These are phyloP conservation scores for Brassica juncea DNA, from an alignment of 345 rosid species.

Conservation along the genomic window DNA sequence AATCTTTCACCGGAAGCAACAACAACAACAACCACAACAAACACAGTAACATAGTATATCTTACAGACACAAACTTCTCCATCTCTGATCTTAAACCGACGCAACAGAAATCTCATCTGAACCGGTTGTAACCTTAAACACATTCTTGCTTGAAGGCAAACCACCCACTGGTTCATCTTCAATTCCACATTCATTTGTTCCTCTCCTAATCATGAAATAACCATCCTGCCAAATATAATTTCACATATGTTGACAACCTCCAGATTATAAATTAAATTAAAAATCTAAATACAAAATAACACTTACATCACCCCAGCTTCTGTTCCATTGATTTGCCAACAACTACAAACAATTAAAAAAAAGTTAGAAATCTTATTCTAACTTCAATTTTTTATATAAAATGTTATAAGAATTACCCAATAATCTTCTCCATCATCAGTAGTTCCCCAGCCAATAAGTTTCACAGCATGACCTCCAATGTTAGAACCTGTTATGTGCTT, in stretches of 20 bases:
- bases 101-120: conserved; percentile 45
- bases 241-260: conserved; percentile 6
- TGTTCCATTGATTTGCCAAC: conserved; percentile 92
- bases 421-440: conserved; percentile 81
- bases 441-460: conserved; percentile 98
- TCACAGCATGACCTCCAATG: conserved; percentile 95
- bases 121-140: conserved; percentile 47
- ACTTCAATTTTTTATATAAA: not conserved
- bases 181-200: conserved; percentile 86
- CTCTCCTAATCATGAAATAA: conserved; percentile 85
- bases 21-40: conserved; percentile 1
- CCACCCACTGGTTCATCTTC: conserved; percentile 83
- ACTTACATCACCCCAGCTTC: conserved; percentile 94
- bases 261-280: not conserved
- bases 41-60: conserved; percentile 1
- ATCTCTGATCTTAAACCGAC: conserved; percentile 38
- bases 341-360: conserved; percentile 52
- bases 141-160: conserved; percentile 75
- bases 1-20: conserved; percentile 6
- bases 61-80: conserved; percentile 15
- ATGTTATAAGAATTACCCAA: conserved; percentile 56
- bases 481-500: conserved; percentile 70
- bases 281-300: not conserved
- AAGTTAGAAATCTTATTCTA: not conserved
- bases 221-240: conserved; percentile 69